Base-by-base conservation (phyloP, 179 eudicot genomes). In the Beta lomatogona region DNA sequence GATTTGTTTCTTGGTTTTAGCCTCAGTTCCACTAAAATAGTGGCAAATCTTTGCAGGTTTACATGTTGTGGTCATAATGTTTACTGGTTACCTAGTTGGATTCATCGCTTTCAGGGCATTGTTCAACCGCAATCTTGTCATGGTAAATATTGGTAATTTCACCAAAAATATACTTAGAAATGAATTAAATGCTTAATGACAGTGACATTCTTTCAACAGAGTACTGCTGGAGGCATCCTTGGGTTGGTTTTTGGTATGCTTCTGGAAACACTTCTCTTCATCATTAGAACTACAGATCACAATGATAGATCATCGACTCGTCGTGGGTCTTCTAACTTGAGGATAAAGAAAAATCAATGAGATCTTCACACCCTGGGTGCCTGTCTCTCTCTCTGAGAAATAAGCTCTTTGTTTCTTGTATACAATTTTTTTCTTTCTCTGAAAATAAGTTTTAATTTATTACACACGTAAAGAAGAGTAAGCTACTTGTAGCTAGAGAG, bases 201-300 rank as follows among this genome's bases (percentile, higher is more conserved):
- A 14, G 31, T 52, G 44, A 25, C 59, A 5, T 46, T 41, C 55
- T 46, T 9, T 75, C 82, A 87, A 78, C 91, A 93, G 98, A 90
- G 92, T 83, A 97, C 97, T 75, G 94, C 92, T 18, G 98, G 98
- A 77, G 98, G 98, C 81, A 89, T 95, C 53, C 88, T 92, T 13
- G 99, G 98, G 46, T 82, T 95, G 82, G 94, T 93, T 28, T 36
- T 81, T 64, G 97, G 85, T 58, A 95, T 95, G 99, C 92, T 95
- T 64, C 88, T 95, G 73, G 99, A 95, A 86, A 92, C 99, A 5
- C 90, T 95, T 86, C 86, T 92, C 4, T 95, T 95, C 82, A 92
- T 95, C 53, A 87, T 95, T 66, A 91, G 90, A 82, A 85, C 96
- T 63, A 83, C 92, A 3, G 84, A 87, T 61, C 77, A 82, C 79